Conservation (phyloP, 768 basidiomycete genomes). For the Russula foetens region DNA sequence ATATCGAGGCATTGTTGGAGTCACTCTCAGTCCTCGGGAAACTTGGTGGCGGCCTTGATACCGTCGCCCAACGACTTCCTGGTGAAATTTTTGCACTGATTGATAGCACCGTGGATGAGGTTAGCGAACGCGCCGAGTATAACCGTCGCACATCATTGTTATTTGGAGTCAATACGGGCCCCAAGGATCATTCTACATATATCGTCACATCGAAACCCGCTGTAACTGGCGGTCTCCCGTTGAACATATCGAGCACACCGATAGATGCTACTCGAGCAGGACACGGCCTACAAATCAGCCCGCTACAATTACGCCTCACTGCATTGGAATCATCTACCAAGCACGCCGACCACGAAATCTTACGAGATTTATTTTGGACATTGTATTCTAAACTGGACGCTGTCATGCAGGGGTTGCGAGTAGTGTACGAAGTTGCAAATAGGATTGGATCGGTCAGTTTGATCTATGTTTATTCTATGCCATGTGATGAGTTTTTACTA, state of each 20-base stretch:
- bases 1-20: slow-evolving; percentile 88
- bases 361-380: slow-evolving; percentile 95
- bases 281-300: slow-evolving; percentile 32
- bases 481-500: background rate
- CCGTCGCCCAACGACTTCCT: slow-evolving; percentile 72
- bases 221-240: slow-evolving; percentile 19
- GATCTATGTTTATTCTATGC: background rate
- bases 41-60: slow-evolving; percentile 77
- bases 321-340: slow-evolving; percentile 68
- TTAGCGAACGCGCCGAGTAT: slow-evolving; percentile 83
- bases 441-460: slow-evolving; percentile 81
- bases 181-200: slow-evolving; percentile 37
- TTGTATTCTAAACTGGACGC: slow-evolving; percentile 93
- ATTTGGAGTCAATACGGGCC: slow-evolving; percentile 19
- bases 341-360: slow-evolving; percentile 71
- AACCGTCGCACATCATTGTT: slow-evolving; percentile 43
- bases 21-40: slow-evolving; percentile 89
- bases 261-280: slow-evolving; percentile 5
- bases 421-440: slow-evolving; percentile 84
- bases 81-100: slow-evolving; percentile 79
- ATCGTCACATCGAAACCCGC: slow-evolving; percentile 35
- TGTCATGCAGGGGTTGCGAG: slow-evolving; percentile 82
- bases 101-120: slow-evolving; percentile 83
- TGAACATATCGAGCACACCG: slow-evolving; percentile 10
- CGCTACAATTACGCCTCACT: slow-evolving; percentile 54